These are phyloP conservation scores for Exophiala oligosperma DNA, from an alignment of 2,329 filamentous ascomycete species.

Conservation along the genomic window DNA sequence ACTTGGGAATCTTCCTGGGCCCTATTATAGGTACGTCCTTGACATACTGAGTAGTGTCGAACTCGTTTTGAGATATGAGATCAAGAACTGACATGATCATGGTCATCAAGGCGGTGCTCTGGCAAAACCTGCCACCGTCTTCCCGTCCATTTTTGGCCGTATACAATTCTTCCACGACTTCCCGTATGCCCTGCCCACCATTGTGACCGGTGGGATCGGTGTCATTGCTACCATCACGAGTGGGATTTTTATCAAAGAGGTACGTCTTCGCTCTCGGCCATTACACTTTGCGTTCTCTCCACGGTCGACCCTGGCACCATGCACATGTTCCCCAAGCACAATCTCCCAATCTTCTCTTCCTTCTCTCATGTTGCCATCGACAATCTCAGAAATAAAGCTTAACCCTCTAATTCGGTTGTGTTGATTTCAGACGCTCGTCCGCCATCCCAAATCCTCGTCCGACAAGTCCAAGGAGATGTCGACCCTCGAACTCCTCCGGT, in stretches of 20 bases:
- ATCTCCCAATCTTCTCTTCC: no score
- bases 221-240: conserved; percentile 54
- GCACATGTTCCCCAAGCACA: no score
- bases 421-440: conserved; percentile 15
- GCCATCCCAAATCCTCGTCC: conserved; percentile 3
- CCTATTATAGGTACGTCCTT: conserved; percentile 56
- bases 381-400: no score
- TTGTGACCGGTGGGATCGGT: conserved; percentile 58
- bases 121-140: conserved; percentile 66
- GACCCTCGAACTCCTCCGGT: conserved; percentile 57
- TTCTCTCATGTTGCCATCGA: no score
- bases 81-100: conserved; percentile 23
- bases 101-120: conserved; percentile 59
- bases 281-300: background rate
- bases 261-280: conserved; percentile 7
- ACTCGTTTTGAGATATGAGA: conserved; percentile 9
- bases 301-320: background rate
- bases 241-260: conserved; percentile 62
- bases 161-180: conserved; percentile 61
- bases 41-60: background rate
- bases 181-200: conserved; percentile 65
- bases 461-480: conserved; percentile 37
- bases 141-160: conserved; percentile 57
- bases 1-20: conserved; percentile 72
- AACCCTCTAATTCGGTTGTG: background rate